Evolutionary conservation across 1,139 yeast species (phyloP).

Genomic region (Debaryomyces subglobosus): DNA sequence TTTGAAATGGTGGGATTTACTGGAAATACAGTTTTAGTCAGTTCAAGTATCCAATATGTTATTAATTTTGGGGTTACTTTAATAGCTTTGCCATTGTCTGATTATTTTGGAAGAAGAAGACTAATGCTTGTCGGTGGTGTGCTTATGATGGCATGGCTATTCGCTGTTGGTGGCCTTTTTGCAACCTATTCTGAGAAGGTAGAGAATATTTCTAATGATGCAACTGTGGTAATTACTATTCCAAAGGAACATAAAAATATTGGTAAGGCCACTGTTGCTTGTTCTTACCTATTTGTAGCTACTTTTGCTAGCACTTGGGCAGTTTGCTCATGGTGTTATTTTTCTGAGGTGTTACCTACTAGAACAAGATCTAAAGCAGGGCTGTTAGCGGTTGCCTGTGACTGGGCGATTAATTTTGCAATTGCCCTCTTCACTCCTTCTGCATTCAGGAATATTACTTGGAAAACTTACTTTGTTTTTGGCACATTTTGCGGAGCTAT

Average conservation of each 20-base stretch:
- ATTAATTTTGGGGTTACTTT: conserved; percentile 44
- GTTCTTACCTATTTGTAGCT: conserved; percentile 51
- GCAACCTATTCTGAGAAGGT: conserved; percentile 45
- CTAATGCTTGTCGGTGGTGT: conserved; percentile 46
- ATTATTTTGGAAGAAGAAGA: conserved; percentile 57
- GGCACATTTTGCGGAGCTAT: conserved; percentile 53
- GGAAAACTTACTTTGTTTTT: conserved; percentile 51
- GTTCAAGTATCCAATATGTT: conserved; percentile 39
- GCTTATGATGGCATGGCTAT: conserved; percentile 45
- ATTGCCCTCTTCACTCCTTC: conserved; percentile 48
- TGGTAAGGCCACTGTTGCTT: conserved; percentile 53
- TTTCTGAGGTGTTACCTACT: conserved; percentile 51
- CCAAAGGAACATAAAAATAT: conserved; percentile 37
- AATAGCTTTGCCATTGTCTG: conserved; percentile 48
- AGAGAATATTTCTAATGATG: conserved; percentile 31
- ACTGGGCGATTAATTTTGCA: conserved; percentile 51
- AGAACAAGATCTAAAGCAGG: conserved; percentile 56
- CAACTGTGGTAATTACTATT: conserved; percentile 42
- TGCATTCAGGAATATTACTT: conserved; percentile 48
- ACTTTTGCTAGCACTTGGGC: conserved; percentile 60
- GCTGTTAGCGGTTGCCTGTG: conserved; percentile 47
- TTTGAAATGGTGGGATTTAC: conserved; percentile 37
- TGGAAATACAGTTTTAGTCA: conserved; percentile 29
- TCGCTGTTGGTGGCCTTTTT: conserved; percentile 50
- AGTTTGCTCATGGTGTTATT: conserved; percentile 55